Evolutionary conservation across 164 flowering plant species (phyloP).

Genomic region (Cinnamomum micranthum): DNA sequence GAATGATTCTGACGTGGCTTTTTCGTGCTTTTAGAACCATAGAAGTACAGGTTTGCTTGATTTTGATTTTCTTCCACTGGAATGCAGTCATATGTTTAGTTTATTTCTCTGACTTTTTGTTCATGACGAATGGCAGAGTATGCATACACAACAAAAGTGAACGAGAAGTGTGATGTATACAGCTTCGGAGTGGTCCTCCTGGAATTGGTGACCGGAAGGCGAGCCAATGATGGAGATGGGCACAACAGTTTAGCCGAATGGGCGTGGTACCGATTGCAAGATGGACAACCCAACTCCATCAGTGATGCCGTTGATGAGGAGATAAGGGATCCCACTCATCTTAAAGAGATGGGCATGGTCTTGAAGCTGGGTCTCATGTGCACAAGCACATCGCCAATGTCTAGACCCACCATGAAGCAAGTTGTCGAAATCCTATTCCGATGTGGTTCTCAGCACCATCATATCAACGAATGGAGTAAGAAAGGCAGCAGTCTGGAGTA

Average conservation of each 20-base stretch:
- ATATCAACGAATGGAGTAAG: conserved; percentile 5
- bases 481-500: conserved; percentile 18
- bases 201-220: conserved; percentile 73
- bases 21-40: too few species aligned
- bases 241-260: conserved; percentile 59
- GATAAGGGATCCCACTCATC: conserved; percentile 33
- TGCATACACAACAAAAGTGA: conserved; percentile 58
- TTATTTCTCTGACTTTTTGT: not conserved
- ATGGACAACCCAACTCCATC: conserved; percentile 29
- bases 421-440: conserved; percentile 53
- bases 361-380: conserved; percentile 75
- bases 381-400: conserved; percentile 43
- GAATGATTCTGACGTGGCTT: too few species aligned
- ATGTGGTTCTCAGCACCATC: conserved; percentile 15
- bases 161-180: conserved; percentile 74
- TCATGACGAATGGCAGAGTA: conserved; percentile 47
- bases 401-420: conserved; percentile 79
- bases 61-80: not conserved
- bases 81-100: not conserved
- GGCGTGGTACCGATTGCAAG: conserved; percentile 54
- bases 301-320: conserved; percentile 43
- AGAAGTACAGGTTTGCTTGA: not conserved
- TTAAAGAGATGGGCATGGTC: conserved; percentile 50
- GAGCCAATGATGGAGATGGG: conserved; percentile 51
- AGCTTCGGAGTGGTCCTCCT: conserved; percentile 91